Evolutionary conservation across 768 basidiomycete genomes (phyloP).

Genomic region (Arthromyces matolae): DNA sequence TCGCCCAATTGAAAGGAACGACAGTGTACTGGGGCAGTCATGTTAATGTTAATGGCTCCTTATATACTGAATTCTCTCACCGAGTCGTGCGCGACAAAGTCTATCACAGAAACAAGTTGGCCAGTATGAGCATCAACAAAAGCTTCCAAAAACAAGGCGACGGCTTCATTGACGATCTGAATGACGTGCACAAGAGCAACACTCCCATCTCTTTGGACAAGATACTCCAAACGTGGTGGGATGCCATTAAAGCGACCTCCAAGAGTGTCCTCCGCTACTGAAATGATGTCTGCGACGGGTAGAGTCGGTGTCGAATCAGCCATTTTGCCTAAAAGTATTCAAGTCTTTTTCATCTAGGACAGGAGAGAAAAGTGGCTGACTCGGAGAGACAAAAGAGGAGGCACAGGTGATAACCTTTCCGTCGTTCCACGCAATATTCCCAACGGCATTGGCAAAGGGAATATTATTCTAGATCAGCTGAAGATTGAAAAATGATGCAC

Average conservation of each 20-base stretch:
- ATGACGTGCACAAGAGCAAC: slow-evolving; percentile 34
- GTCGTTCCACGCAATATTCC: slow-evolving; percentile 31
- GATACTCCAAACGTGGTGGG: slow-evolving; percentile 35
- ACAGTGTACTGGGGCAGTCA: slow-evolving; percentile 34
- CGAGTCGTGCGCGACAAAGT: slow-evolving; percentile 45
- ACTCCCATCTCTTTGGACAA: slow-evolving; percentile 31
- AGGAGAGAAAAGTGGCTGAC: slow-evolving; percentile 25
- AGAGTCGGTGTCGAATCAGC: slow-evolving; percentile 31
- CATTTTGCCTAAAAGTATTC: slow-evolving; percentile 15
- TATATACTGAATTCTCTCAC: slow-evolving; percentile 17
- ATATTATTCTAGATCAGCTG: slow-evolving; percentile 25
- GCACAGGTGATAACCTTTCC: slow-evolving; percentile 28
- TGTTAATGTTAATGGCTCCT: background rate
- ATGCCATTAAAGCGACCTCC: slow-evolving; percentile 35
- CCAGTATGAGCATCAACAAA: slow-evolving; percentile 51
- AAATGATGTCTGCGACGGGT: slow-evolving; percentile 28
- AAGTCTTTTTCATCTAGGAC: no score
- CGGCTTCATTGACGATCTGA: slow-evolving; percentile 25
- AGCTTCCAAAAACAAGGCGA: slow-evolving; percentile 50
- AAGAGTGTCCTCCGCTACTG: slow-evolving; percentile 27
- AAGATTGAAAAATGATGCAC: background rate
- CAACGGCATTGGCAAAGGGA: slow-evolving; percentile 31
- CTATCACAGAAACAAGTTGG: slow-evolving; percentile 42
- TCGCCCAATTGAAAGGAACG: slow-evolving; percentile 45
- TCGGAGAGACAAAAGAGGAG: slow-evolving; percentile 27